Evolutionary conservation across 257 asterid genomes (phyloP).

Genomic region (Solanum phureja): DNA sequence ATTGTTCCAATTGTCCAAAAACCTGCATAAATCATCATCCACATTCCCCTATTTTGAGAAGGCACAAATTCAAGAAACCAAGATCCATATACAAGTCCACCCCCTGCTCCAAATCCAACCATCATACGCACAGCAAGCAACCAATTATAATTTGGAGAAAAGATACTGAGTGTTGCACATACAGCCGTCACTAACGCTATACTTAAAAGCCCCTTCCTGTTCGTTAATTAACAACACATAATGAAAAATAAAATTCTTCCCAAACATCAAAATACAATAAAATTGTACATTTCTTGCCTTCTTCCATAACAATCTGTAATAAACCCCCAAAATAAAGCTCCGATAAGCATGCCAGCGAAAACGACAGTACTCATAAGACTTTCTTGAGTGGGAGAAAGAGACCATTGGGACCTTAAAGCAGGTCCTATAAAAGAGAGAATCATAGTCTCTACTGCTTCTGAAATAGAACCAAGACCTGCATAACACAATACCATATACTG

Average conservation of each 20-base stretch:
- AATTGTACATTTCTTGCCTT: slow-evolving; percentile 27
- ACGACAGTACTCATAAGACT: slow-evolving; percentile 53
- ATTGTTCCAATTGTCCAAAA: too few species aligned
- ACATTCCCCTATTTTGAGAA: too few species aligned
- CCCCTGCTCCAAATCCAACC: too few species aligned
- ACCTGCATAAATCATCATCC: too few species aligned
- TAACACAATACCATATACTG: slow-evolving; percentile 43
- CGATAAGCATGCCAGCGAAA: slow-evolving; percentile 71
- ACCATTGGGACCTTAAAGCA: slow-evolving; percentile 52
- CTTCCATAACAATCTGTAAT: slow-evolving; percentile 57
- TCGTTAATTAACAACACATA: too few species aligned
- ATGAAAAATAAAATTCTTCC: not conserved
- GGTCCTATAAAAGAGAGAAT: slow-evolving; percentile 69
- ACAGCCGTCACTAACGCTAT: too few species aligned
- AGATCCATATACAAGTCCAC: too few species aligned
- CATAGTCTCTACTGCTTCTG: slow-evolving; percentile 74
- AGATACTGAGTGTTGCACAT: too few species aligned
- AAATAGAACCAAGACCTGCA: slow-evolving; percentile 63
- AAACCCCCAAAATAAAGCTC: slow-evolving; percentile 60
- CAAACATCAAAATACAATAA: not conserved
- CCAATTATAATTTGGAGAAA: too few species aligned
- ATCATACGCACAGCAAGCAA: too few species aligned
- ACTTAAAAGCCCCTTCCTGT: too few species aligned
- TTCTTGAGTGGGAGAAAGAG: slow-evolving; percentile 51
- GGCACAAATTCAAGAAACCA: too few species aligned